phyloP scores from a whole-genome alignment of 805 yeast species.

The Saccharomycopsis sp. region DNA sequence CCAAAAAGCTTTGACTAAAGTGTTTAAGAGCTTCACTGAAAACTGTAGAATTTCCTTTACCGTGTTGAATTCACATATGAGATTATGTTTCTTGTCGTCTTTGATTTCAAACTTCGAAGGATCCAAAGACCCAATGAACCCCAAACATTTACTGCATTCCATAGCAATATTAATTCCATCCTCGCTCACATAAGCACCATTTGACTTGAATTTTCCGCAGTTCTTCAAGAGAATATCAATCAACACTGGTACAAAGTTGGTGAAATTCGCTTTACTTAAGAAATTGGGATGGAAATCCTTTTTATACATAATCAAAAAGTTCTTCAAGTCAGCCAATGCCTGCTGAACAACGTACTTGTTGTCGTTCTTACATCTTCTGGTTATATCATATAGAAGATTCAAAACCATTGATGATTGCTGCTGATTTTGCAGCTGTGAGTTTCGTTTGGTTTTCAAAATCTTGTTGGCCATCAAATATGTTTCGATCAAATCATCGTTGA shows the following conservation, averaged over 20 bases:
- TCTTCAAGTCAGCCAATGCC: constrained; percentile 56
- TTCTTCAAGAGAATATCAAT: constrained; percentile 50
- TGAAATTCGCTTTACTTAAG: constrained; percentile 31
- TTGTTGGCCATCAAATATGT: constrained; percentile 27
- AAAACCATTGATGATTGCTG: constrained; percentile 14
- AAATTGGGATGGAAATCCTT: constrained; percentile 40
- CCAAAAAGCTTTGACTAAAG: constrained; percentile 80
- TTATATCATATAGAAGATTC: constrained; percentile 43
- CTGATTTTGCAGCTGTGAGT: constrained; percentile 14
- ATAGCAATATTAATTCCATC: constrained; percentile 35
- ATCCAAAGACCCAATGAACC: constrained; percentile 62
- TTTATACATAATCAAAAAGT: constrained; percentile 47
- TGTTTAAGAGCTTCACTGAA: constrained; percentile 27
- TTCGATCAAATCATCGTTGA: constrained; percentile 33
- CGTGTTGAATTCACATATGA: constrained; percentile 58
- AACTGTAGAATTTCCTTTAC: constrained; percentile 38
- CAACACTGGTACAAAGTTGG: constrained; percentile 36
- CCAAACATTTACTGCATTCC: constrained; percentile 62
- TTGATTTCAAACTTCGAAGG: constrained; percentile 29
- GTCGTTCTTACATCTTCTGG: constrained; percentile 50
- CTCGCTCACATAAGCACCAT: constrained; percentile 24
- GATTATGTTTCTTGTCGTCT: constrained; percentile 38
- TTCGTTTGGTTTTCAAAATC: constrained; percentile 29
- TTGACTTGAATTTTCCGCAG: constrained; percentile 47
- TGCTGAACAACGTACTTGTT: constrained; percentile 69